These are phyloP conservation scores for Populus tomentosa DNA, from an alignment of 441 rosid species.

Conservation along the genomic window DNA sequence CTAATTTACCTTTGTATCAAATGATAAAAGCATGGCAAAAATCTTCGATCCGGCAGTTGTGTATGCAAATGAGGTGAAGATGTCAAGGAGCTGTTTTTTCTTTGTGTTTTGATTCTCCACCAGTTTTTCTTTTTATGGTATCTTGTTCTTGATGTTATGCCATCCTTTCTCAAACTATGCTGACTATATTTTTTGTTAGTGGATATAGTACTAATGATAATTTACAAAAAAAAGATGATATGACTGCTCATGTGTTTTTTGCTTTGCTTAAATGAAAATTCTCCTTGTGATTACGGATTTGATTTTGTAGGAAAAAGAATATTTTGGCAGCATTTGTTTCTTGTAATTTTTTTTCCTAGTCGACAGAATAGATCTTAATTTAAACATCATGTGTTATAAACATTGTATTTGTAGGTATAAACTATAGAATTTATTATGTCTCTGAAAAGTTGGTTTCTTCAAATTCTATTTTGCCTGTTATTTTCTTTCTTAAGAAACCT, in stretches of 20 bases:
- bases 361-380: slow-evolving; percentile 4
- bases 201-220: not conserved
- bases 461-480: slow-evolving; percentile 17
- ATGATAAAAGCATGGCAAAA: not conserved
- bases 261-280: not conserved
- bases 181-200: not conserved
- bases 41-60: not conserved
- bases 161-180: not conserved
- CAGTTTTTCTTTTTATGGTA: not conserved
- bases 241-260: not conserved
- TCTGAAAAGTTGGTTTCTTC: slow-evolving; percentile 20
- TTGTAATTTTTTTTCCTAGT: not conserved
- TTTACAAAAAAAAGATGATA: not conserved
- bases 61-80: not conserved
- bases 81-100: not conserved
- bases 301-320: not conserved
- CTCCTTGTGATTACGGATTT: not conserved
- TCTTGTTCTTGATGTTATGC: not conserved
- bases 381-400: slow-evolving; percentile 16
- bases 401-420: slow-evolving; percentile 13
- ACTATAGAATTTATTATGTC: slow-evolving; percentile 15
- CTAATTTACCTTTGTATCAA: not conserved
- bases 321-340: not conserved
- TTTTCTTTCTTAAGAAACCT: slow-evolving; percentile 1
- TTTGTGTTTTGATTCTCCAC: not conserved